Base-by-base conservation (phyloP, 257 asterid species). In the Penstemon eatonii region DNA sequence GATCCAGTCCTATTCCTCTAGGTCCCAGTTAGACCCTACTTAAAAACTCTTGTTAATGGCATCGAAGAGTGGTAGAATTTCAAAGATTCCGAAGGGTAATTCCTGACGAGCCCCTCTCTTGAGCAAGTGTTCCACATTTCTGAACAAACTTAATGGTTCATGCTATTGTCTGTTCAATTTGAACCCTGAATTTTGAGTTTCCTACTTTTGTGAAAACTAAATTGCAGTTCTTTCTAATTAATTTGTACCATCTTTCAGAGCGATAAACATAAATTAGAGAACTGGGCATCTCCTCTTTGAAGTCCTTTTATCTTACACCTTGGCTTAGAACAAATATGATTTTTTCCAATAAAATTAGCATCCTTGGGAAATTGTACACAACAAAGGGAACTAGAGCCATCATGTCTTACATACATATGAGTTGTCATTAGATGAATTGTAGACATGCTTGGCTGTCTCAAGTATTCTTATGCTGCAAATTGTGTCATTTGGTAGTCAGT, bases 201-300 rank as follows among this genome's bases (percentile, higher is more conserved):
- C 33, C 33, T 25, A 25, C 2, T 25, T 25, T 25, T 25, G 2
- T 25, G 33, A 1, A 25, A 25, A 25, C 33, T 25, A 25, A 25
- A 25, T 25, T 25, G 33, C 2, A 25, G 33, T 25, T 25, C 2
- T 25, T 25, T 25, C 2, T 25, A 25, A 25, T 25, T 25, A 25
- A 1, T 25, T 25, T 25, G 33, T 25, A 25, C 33, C 33, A 25
- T 25, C 67, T 66, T 69, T 70, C 13, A 58, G 53, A 53, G 33
- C 65, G 68, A 36, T 59, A 60, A 9, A 39, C 42, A 8, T 40
- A 59, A 61, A 52, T 45, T 62, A 62, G 33, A 41, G 65, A 44
- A 41, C 38, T 3, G n/a, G 45, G 33, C 33, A 25, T 25, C 57
- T 51, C 69, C 69, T 39, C 43, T 60, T 38, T 51, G 11, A 71